Conservation (phyloP, 1,284 basidiomycete genomes). For the Microbotryum intermedium region DNA sequence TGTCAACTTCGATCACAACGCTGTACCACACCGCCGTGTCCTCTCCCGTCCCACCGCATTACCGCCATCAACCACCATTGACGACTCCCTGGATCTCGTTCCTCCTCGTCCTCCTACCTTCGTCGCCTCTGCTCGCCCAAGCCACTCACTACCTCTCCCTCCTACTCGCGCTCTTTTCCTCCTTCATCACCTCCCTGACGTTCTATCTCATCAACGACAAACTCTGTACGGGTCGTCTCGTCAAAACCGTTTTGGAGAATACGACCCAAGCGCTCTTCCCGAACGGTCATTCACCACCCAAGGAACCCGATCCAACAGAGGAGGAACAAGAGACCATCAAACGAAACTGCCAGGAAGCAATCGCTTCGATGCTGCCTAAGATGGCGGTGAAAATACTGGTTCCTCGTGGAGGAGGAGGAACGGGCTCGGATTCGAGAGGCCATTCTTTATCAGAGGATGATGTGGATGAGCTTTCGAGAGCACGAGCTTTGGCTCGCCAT, state of each 20-base stretch:
- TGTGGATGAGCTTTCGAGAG: too few species aligned
- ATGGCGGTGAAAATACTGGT: neutral
- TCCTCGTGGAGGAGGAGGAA: neutral
- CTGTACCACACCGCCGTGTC: neutral
- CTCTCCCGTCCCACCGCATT: neutral
- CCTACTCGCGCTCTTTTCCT: slow-evolving; percentile 9
- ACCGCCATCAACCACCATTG: neutral
- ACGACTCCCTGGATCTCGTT: slow-evolving; percentile 4
- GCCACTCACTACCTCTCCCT: slow-evolving; percentile 28
- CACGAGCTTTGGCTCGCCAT: slow-evolving; percentile 39
- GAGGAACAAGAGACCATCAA: slow-evolving; percentile 52
- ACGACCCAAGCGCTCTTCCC: slow-evolving; percentile 64
- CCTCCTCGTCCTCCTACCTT: slow-evolving; percentile 19
- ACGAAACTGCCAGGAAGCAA: slow-evolving; percentile 4
- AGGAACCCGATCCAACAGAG: slow-evolving; percentile 55
- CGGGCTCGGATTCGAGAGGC: neutral
- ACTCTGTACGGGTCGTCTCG: slow-evolving; percentile 49
- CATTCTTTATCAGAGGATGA: too few species aligned
- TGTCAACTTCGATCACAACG: neutral
- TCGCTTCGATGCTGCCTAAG: slow-evolving; percentile 6
- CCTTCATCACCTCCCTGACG: slow-evolving; percentile 42
- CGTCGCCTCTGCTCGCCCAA: slow-evolving; percentile 26
- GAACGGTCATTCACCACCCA: slow-evolving; percentile 62
- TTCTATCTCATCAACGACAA: slow-evolving; percentile 53
- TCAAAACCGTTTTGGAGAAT: slow-evolving; percentile 47